phyloP scores from a whole-genome alignment of 2,329 filamentous ascomycete species.

The Fusarium abutilonis region DNA sequence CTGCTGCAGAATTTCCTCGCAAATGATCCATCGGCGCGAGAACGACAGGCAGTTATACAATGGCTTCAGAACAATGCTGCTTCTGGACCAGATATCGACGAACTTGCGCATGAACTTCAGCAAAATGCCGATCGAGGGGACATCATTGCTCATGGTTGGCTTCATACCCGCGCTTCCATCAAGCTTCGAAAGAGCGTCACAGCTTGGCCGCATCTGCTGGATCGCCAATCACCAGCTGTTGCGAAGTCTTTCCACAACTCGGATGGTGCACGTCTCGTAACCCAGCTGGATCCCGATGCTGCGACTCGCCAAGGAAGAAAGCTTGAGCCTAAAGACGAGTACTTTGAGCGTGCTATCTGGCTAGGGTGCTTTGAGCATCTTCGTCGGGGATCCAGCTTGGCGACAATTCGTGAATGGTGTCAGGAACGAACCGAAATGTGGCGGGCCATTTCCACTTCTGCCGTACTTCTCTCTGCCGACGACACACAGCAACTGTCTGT shows the following conservation, averaged over 20 bases:
- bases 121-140: slow-evolving; percentile 80
- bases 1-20: slow-evolving; percentile 78
- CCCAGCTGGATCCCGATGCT: slow-evolving; percentile 92
- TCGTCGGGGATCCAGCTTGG: slow-evolving; percentile 79
- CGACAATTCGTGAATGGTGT: slow-evolving; percentile 85
- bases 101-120: slow-evolving; percentile 79
- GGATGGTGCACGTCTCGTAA: slow-evolving; percentile 75
- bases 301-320: slow-evolving; percentile 79
- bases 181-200: slow-evolving; percentile 88
- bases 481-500: slow-evolving; percentile 55
- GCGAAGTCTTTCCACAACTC: slow-evolving; percentile 66
- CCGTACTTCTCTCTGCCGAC: slow-evolving; percentile 67
- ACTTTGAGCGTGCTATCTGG: slow-evolving; percentile 91
- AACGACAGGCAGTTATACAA: slow-evolving; percentile 81
- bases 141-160: slow-evolving; percentile 87
- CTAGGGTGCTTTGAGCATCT: slow-evolving; percentile 93
- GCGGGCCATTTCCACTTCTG: slow-evolving; percentile 85
- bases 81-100: slow-evolving; percentile 75
- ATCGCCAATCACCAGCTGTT: slow-evolving; percentile 68
- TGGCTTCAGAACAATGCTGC: slow-evolving; percentile 86
- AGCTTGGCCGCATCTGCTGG: slow-evolving; percentile 71
- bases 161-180: slow-evolving; percentile 89
- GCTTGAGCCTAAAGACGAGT: slow-evolving; percentile 84
- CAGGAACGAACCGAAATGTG: slow-evolving; percentile 86
- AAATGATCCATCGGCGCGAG: slow-evolving; percentile 76